Evolutionary conservation across 129 eudicot species (phyloP).

Genomic region (Mikania micrantha): DNA sequence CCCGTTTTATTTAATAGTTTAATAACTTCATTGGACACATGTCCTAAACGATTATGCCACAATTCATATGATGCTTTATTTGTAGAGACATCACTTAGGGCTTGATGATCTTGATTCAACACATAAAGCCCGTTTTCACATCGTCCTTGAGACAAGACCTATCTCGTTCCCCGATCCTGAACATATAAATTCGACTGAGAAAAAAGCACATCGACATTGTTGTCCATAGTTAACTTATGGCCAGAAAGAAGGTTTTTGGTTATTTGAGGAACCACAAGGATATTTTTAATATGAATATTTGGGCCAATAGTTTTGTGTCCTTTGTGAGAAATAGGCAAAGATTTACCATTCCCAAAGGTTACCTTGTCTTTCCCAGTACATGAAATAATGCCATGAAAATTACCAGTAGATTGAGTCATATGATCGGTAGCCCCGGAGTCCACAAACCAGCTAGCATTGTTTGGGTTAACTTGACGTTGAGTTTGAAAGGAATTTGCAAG

Average conservation of each 20-base stretch:
- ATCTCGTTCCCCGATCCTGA: no score
- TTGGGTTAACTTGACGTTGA: not conserved
- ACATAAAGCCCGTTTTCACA: no score
- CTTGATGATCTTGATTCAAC: no score
- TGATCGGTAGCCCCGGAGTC: not conserved
- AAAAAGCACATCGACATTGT: not conserved
- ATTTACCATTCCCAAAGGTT: not conserved
- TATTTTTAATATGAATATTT: not conserved
- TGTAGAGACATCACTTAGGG: not conserved
- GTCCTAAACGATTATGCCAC: slow-evolving; percentile 2
- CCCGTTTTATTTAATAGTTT: not conserved
- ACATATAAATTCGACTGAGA: no score
- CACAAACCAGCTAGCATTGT: not conserved
- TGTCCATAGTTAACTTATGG: not conserved
- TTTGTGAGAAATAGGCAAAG: not conserved
- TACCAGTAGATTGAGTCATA: not conserved
- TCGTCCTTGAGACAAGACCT: no score
- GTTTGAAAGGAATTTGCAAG: not conserved
- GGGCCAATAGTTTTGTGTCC: not conserved
- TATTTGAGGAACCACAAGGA: not conserved
- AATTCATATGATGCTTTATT: not conserved
- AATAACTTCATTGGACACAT: not conserved
- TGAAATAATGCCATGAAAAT: not conserved
- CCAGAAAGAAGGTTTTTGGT: slow-evolving; percentile 1
- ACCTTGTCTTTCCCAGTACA: not conserved